phyloP scores from a whole-genome alignment of 495 filamentous ascomycete genomes.

The Usnea hakonensis region DNA sequence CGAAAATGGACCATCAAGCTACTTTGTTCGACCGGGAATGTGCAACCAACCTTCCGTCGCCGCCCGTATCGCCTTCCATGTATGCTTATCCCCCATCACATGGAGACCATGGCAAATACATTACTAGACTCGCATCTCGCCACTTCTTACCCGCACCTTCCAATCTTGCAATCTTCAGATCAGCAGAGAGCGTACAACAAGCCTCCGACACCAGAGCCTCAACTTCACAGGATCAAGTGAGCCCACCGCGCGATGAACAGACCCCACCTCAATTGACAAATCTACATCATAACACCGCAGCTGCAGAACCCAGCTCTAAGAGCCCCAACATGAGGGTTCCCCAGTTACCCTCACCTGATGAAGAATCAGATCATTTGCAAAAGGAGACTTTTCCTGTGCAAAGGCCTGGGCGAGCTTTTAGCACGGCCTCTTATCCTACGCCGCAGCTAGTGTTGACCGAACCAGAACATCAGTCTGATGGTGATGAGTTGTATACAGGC shows the following conservation, averaged over 20 bases:
- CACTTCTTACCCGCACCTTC: neutral
- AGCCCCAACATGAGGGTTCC: neutral
- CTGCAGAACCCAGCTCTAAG: neutral
- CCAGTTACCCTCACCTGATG: neutral
- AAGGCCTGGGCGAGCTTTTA: neutral
- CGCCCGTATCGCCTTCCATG: neutral
- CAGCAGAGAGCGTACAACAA: neutral
- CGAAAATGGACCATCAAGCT: neutral
- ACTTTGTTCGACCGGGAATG: neutral
- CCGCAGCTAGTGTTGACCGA: conserved; percentile 21
- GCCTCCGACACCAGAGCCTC: neutral
- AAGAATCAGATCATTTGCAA: neutral
- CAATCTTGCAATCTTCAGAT: neutral
- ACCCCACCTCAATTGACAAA: neutral
- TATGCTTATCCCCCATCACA: neutral
- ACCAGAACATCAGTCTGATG: conserved; percentile 23
- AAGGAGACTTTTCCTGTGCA: neutral
- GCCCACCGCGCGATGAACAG: neutral
- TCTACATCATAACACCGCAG: neutral
- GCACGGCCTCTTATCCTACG: neutral
- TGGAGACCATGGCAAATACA: neutral
- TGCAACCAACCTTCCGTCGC: conserved; percentile 7
- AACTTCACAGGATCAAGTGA: neutral
- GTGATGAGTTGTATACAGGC: conserved; percentile 33
- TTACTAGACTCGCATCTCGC: neutral